phyloP scores from a whole-genome alignment of 1,139 yeast species.

The Yamadazyma sp. region DNA sequence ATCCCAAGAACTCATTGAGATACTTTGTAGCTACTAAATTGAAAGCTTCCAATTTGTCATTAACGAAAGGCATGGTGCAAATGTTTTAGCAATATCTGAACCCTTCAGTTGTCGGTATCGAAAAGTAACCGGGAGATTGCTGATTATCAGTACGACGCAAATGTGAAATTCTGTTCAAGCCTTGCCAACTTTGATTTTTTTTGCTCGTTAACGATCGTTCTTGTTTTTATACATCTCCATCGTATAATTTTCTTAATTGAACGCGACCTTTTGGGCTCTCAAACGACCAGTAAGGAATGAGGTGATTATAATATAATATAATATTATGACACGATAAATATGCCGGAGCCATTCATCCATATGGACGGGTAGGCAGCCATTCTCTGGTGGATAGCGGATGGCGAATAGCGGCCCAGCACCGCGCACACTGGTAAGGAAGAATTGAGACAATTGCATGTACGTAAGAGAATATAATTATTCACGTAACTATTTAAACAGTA shows the following conservation, averaged over 20 bases:
- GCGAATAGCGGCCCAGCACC: too few relatives aligned
- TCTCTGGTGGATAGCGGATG: too few relatives aligned
- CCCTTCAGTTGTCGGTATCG: not conserved
- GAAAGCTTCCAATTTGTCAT: constrained; percentile 21
- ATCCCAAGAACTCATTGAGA: constrained; percentile 16
- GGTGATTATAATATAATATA: constrained; percentile 6
- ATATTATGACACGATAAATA: constrained; percentile 5
- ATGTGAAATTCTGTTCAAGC: not conserved
- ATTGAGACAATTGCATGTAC: too few relatives aligned
- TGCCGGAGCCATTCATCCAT: not conserved
- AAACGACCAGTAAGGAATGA: constrained; percentile 7
- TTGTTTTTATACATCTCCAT: constrained; percentile 7
- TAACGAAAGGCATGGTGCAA: constrained; percentile 10
- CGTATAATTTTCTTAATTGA: constrained; percentile 7
- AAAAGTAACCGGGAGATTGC: too few relatives aligned
- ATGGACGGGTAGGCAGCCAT: too few relatives aligned
- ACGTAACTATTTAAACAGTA: too few relatives aligned
- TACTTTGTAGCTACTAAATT: constrained; percentile 10
- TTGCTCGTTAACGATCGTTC: constrained; percentile 5
- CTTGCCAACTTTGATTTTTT: constrained; percentile 1
- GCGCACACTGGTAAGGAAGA: too few relatives aligned
- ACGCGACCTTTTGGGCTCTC: constrained; percentile 1
- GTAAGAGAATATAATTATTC: too few relatives aligned
- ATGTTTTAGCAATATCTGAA: not conserved
- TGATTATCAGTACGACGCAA: too few relatives aligned